Percentiles rank a stretch among this genome's conserved stretches.
Evolutionary conservation across 345 rosid species (phyloP).

Genomic region (Combretum micranthum): DNA sequence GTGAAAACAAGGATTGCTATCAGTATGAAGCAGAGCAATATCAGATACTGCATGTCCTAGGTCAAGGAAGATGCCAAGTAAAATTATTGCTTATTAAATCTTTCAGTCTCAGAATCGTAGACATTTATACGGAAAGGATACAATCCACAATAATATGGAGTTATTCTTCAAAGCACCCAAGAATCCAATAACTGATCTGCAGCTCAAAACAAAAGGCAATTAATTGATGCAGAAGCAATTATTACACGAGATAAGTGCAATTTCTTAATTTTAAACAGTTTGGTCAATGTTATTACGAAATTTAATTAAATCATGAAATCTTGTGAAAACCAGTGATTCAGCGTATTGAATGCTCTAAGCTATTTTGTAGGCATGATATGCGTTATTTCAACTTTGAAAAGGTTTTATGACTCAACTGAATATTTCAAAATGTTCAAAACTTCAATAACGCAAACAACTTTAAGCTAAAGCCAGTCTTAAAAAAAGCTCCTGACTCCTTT

Average conservation of each 20-base stretch:
- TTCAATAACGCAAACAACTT: no score
- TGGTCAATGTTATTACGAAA: no score
- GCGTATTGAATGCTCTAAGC: no score
- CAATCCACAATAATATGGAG: constrained; percentile 79
- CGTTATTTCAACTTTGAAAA: no score
- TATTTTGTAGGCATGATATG: no score
- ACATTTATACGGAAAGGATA: constrained; percentile 47
- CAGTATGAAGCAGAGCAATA: constrained; percentile 56
- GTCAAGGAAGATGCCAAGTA: constrained; percentile 38
- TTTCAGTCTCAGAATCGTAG: constrained; percentile 2
- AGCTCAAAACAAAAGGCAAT: constrained; percentile 7
- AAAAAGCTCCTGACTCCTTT: no score
- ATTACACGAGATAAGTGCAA: not conserved
- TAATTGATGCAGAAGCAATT: constrained; percentile 1
- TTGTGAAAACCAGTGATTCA: no score
- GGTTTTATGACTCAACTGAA: no score
- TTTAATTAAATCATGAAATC: no score
- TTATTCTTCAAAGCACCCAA: constrained; percentile 80
- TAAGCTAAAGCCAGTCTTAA: no score
- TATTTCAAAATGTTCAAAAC: no score
- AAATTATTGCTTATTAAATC: not conserved
- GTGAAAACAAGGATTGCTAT: constrained; percentile 82
- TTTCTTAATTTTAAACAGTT: no score
- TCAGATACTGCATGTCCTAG: constrained; percentile 56
- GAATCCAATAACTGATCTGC: constrained; percentile 88